Percentiles rank a stretch among this genome's conserved stretches.
Evolutionary conservation across 192 early-diverging fungal genomes (phyloP).

Genomic region (Podila horticola): DNA sequence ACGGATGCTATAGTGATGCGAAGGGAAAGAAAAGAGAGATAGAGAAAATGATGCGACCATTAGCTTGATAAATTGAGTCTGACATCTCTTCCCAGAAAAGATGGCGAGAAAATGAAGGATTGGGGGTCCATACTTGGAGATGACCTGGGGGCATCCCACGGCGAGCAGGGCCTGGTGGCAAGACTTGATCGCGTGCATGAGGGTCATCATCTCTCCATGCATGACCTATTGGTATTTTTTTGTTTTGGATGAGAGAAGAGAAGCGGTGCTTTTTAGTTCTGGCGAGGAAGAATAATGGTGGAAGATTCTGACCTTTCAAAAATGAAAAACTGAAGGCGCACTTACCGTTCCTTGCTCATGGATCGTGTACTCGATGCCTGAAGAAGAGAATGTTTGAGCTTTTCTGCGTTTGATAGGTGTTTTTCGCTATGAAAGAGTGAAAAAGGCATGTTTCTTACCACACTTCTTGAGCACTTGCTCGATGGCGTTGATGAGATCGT

Average conservation of each 20-base stretch:
- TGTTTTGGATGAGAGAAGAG: background rate
- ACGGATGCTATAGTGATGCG: slow-evolving; percentile 7
- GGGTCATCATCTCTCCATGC: slow-evolving; percentile 10
- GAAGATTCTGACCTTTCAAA: background rate
- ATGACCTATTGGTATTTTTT: background rate
- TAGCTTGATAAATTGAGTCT: background rate
- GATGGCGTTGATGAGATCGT: slow-evolving; percentile 7
- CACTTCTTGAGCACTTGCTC: slow-evolving; percentile 17
- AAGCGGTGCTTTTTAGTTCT: background rate
- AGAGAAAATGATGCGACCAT: background rate
- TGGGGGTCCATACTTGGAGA: slow-evolving; percentile 9
- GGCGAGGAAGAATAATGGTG: no score
- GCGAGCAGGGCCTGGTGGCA: slow-evolving; percentile 10
- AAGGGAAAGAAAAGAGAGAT: background rate
- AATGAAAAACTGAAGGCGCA: background rate
- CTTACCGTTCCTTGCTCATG: slow-evolving; percentile 2
- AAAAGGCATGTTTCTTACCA: background rate
- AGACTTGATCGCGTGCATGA: slow-evolving; percentile 19
- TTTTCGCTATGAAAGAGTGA: background rate
- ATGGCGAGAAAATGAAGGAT: background rate
- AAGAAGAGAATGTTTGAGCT: background rate
- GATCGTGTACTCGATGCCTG: background rate
- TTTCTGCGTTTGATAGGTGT: no score
- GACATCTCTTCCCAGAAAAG: background rate
- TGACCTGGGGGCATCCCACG: slow-evolving; percentile 10